Evolutionary conservation across 139 green algal species (phyloP).

Genomic region (Tetradesmus lagerheimii): DNA sequence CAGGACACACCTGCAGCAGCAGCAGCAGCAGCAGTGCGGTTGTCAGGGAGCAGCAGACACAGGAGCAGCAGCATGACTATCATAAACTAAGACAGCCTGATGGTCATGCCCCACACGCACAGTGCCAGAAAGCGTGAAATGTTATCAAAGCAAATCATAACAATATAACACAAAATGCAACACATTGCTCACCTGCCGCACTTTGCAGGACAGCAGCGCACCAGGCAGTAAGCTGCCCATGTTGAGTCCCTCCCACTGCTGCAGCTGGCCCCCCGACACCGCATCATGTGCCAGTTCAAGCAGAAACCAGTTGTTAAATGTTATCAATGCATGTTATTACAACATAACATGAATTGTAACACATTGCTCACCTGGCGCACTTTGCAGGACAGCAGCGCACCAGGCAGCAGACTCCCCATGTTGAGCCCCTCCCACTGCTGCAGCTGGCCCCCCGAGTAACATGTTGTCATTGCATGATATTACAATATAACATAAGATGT

Average conservation of each 20-base stretch:
- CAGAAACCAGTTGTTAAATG: too few relatives aligned
- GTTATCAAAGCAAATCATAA: too few relatives aligned
- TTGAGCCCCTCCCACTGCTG: constrained; percentile 66
- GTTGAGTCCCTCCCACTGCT: constrained; percentile 66
- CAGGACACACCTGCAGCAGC: constrained; percentile 64
- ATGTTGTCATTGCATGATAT: background rate
- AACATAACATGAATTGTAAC: background rate
- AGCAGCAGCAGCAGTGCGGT: background rate
- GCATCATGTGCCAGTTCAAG: constrained; percentile 13
- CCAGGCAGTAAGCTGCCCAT: constrained; percentile 84
- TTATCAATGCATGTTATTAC: too few relatives aligned
- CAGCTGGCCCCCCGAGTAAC: constrained; percentile 45
- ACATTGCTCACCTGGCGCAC: constrained; percentile 48
- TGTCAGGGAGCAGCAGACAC: background rate
- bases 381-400: constrained; percentile 81
- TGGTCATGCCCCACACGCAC: too few relatives aligned
- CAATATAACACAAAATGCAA: background rate
- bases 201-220: constrained; percentile 79
- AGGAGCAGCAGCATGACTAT: constrained; percentile 5
- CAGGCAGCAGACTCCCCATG: constrained; percentile 81
- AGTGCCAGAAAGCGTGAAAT: too few relatives aligned
- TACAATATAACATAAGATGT: background rate
- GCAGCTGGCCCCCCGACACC: background rate
- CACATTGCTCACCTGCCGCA: constrained; percentile 46
- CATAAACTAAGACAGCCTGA: too few relatives aligned